These are phyloP conservation scores for Flaveria robusta DNA, from an alignment of 129 eudicot species.

Conservation along the genomic window DNA sequence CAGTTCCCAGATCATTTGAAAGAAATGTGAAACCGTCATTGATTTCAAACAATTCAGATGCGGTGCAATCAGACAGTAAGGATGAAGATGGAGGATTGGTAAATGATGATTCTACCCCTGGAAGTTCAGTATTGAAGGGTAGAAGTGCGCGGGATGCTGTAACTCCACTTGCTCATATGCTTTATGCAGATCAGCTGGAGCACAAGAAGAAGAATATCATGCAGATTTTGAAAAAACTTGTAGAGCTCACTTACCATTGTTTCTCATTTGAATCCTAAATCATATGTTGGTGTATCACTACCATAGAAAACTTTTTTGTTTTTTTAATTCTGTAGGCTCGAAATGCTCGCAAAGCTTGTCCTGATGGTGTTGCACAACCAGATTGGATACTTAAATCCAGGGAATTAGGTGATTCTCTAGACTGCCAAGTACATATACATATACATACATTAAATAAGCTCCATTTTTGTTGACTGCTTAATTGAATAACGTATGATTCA, in stretches of 20 bases:
- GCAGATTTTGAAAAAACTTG: constrained; percentile 75
- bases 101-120: constrained; percentile 44
- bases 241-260: constrained; percentile 30
- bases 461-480: background rate
- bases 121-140: constrained; percentile 46
- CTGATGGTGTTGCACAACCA: constrained; percentile 71
- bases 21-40: constrained; percentile 39
- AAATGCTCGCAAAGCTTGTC: constrained; percentile 96
- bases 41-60: constrained; percentile 18
- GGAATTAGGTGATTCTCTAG: constrained; percentile 67
- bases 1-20: constrained; percentile 64
- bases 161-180: constrained; percentile 89
- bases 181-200: constrained; percentile 82
- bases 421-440: background rate
- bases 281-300: background rate
- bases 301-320: background rate
- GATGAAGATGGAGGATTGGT: constrained; percentile 47
- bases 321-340: constrained; percentile 56
- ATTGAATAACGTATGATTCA: background rate
- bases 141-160: constrained; percentile 84
- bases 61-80: constrained; percentile 29
- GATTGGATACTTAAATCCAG: constrained; percentile 80
- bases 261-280: constrained; percentile 6
- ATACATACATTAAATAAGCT: background rate
- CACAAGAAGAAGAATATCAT: constrained; percentile 71